These are phyloP conservation scores for Aspergillus sp. DNA, from an alignment of 2,329 filamentous ascomycete genomes.

Conservation along the genomic window DNA sequence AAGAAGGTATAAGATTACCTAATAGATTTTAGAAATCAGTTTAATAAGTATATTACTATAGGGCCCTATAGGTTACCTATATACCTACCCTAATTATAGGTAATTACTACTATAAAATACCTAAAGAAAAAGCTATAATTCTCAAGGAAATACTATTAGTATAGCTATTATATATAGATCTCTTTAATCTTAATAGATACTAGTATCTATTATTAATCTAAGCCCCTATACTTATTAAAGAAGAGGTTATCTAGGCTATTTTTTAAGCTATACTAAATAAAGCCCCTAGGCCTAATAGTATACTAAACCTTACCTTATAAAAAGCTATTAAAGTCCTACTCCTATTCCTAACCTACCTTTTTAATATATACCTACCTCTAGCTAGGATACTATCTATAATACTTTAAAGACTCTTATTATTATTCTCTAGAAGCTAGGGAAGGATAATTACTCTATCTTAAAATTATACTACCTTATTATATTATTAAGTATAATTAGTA, in stretches of 20 bases:
- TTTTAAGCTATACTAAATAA: conserved; percentile 2
- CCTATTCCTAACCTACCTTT: conserved; percentile 1
- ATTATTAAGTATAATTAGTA: conserved; percentile 11
- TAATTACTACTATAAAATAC: neutral
- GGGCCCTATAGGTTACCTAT: neutral
- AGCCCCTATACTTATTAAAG: conserved; percentile 2
- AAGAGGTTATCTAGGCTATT: conserved; percentile 5
- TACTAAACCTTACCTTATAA: conserved; percentile 5
- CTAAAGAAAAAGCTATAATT: neutral
- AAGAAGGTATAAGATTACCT: no score
- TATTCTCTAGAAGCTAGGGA: conserved; percentile 15
- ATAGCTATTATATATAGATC: neutral
- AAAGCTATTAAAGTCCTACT: neutral
- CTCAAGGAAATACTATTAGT: conserved; percentile 3
- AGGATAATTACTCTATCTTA: conserved; percentile 11
- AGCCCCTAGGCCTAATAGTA: conserved; percentile 4
- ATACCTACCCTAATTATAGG: conserved; percentile 1
- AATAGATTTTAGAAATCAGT: neutral
- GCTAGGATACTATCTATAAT: conserved; percentile 1
- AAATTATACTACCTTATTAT: conserved; percentile 14
- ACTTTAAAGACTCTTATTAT: conserved; percentile 5
- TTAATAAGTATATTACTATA: neutral
- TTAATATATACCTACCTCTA: conserved; percentile 1
- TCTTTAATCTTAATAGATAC: neutral
- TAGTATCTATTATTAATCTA: neutral